These are phyloP conservation scores for Metschnikowia koreensis DNA, from an alignment of 805 yeast genomes.

Conservation along the genomic window DNA sequence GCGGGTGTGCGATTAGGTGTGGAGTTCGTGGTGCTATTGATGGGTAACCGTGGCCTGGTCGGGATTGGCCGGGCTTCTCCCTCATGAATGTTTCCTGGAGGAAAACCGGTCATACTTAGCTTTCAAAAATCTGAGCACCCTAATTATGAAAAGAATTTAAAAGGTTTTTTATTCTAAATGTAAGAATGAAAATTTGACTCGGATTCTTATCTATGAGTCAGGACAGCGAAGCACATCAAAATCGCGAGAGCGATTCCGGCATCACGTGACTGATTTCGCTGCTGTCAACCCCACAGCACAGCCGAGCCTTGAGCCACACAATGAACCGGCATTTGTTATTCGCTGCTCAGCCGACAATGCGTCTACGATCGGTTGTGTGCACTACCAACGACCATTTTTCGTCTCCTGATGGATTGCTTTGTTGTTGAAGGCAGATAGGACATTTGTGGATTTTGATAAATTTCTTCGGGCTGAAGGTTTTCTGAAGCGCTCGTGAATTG, in stretches of 20 bases:
- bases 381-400: background rate
- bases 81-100: slow-evolving; percentile 30
- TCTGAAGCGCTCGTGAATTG: no score
- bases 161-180: background rate
- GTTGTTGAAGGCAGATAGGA: no score
- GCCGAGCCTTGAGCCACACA: background rate
- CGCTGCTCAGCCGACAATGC: background rate
- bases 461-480: no score
- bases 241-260: background rate
- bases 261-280: background rate
- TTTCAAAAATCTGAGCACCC: background rate
- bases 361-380: background rate
- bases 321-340: background rate
- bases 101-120: slow-evolving; percentile 13
- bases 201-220: background rate
- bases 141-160: background rate
- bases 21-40: slow-evolving; percentile 23
- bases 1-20: slow-evolving; percentile 23
- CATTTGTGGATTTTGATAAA: no score
- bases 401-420: no score
- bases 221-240: background rate
- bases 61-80: slow-evolving; percentile 32
- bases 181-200: background rate
- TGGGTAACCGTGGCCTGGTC: slow-evolving; percentile 28
- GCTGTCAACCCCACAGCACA: background rate